Percentiles rank a stretch among this genome's conserved stretches.
These are phyloP conservation scores for Boletales sp. DNA, from an alignment of 768 basidiomycete genomes.

Conservation along the genomic window DNA sequence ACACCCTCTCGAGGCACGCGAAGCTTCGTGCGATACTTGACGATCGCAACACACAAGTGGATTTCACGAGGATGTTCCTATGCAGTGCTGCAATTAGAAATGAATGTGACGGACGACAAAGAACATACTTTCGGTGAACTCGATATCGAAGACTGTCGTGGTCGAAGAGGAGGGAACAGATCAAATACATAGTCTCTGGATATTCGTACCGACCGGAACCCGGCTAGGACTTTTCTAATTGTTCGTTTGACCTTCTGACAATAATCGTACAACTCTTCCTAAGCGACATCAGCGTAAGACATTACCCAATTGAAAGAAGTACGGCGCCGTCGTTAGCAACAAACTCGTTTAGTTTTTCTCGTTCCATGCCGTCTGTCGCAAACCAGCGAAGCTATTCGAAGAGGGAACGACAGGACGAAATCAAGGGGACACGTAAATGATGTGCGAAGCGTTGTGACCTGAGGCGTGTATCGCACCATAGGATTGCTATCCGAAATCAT, in stretches of 20 bases:
- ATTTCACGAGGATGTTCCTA: constrained; percentile 63
- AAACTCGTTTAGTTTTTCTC: no score
- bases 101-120: not conserved
- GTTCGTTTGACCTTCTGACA: constrained; percentile 76
- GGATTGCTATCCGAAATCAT: constrained; percentile 96
- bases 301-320: no score
- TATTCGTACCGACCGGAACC: constrained; percentile 70
- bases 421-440: no score
- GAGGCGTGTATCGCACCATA: constrained; percentile 57
- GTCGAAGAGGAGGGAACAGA: constrained; percentile 80
- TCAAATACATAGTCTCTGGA: constrained; percentile 87
- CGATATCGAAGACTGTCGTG: constrained; percentile 91
- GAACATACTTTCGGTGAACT: constrained; percentile 54
- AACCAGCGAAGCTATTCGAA: no score
- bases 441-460: no score
- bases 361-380: no score
- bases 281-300: no score
- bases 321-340: no score
- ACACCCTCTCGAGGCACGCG: constrained; percentile 77
- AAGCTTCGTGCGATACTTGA: constrained; percentile 83
- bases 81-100: not conserved
- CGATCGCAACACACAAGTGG: constrained; percentile 88
- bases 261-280: constrained; percentile 95
- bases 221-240: constrained; percentile 79
- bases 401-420: no score